phyloP scores from a whole-genome alignment of 768 basidiomycete species.

The Agaricus bisporus region DNA sequence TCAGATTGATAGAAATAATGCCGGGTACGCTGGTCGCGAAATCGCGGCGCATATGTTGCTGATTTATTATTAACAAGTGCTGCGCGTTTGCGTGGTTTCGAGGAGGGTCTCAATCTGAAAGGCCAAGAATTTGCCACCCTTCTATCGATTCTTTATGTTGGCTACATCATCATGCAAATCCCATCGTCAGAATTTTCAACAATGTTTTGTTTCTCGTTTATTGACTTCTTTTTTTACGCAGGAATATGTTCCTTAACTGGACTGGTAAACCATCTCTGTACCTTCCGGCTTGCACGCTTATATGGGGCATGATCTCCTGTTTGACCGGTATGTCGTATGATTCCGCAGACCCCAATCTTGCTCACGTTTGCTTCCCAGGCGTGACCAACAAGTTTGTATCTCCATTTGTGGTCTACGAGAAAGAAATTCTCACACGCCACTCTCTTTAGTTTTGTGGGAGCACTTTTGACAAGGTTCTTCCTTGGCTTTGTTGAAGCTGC shows the following conservation, averaged over 20 bases:
- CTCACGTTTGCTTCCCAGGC: conserved; percentile 21
- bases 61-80: conserved; percentile 35
- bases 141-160: conserved; percentile 63
- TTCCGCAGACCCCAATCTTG: neutral
- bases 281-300: conserved; percentile 58
- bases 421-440: conserved; percentile 11
- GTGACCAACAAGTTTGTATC: conserved; percentile 32
- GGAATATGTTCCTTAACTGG: conserved; percentile 71
- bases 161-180: conserved; percentile 77
- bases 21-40: conserved; percentile 36
- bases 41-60: neutral
- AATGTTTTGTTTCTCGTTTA: neutral
- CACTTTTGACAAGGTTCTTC: conserved; percentile 70
- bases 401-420: neutral
- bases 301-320: conserved; percentile 64
- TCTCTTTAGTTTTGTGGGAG: conserved; percentile 52
- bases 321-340: conserved; percentile 35
- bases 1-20: conserved; percentile 76
- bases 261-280: conserved; percentile 66
- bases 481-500: conserved; percentile 67
- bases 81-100: conserved; percentile 67
- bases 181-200: conserved; percentile 48
- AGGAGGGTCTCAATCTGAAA: conserved; percentile 56
- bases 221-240: conserved; percentile 18
- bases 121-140: conserved; percentile 63